Conservation (phyloP, 106 monocot species). For the Narthecium ossifragum region DNA sequence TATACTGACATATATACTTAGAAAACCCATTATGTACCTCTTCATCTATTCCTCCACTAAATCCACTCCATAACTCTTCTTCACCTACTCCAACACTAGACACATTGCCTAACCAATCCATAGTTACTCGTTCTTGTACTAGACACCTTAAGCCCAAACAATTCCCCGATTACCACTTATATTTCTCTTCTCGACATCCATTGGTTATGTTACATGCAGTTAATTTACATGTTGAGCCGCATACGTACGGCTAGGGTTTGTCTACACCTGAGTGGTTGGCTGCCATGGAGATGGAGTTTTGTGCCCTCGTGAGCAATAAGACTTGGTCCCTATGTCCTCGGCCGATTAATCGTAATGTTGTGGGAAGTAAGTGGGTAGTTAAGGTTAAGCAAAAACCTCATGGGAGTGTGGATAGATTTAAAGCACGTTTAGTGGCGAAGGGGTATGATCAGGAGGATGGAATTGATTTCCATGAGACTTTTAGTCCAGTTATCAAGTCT, state of each 20-base stretch:
- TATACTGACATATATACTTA: too few species aligned
- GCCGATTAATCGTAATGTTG: not conserved
- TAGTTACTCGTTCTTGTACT: too few species aligned
- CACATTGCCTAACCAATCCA: too few species aligned
- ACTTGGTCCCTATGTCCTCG: not conserved
- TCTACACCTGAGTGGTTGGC: not conserved
- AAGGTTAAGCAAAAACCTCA: not conserved
- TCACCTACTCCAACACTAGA: too few species aligned
- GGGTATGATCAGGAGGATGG: not conserved
- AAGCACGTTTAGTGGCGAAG: not conserved
- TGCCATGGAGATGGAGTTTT: not conserved
- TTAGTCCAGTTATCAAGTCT: not conserved
- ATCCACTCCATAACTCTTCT: too few species aligned
- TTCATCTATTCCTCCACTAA: too few species aligned
- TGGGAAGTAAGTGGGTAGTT: constrained; percentile 1
- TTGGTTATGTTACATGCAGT: too few species aligned
- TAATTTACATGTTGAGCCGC: constrained; percentile 3
- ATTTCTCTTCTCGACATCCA: too few species aligned
- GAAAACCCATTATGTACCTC: too few species aligned
- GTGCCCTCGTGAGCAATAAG: not conserved
- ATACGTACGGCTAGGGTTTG: not conserved
- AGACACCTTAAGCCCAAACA: too few species aligned
- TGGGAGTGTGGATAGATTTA: not conserved
- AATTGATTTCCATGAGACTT: not conserved
- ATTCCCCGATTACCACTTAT: too few species aligned